Conservation (phyloP, 2,329 filamentous ascomycete genomes). For the Botrytis pseudocinerea region DNA sequence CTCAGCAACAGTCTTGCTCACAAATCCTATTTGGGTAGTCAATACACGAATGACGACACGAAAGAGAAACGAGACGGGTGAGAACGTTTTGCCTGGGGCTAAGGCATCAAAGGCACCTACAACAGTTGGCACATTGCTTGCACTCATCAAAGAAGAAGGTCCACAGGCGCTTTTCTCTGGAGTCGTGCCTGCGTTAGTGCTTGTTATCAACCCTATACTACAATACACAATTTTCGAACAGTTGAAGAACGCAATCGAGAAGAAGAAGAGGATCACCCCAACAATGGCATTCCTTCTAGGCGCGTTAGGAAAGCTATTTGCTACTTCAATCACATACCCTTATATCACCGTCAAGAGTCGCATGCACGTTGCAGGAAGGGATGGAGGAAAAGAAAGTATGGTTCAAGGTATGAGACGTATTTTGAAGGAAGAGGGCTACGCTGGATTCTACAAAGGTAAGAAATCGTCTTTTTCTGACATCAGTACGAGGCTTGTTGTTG, state of each 20-base stretch:
- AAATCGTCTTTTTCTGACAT: slow-evolving; percentile 34
- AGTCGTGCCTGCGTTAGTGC: slow-evolving; percentile 85
- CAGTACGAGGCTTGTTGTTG: slow-evolving; percentile 24
- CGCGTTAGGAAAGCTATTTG: slow-evolving; percentile 90
- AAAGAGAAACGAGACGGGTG: slow-evolving; percentile 55
- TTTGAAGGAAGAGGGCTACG: slow-evolving; percentile 85
- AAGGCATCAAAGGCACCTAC: slow-evolving; percentile 58
- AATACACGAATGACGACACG: slow-evolving; percentile 98
- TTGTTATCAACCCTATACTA: slow-evolving; percentile 97
- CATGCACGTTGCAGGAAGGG: slow-evolving; percentile 85
- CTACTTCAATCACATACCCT: slow-evolving; percentile 91
- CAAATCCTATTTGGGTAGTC: slow-evolving; percentile 98
- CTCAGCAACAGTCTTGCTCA: slow-evolving; percentile 89
- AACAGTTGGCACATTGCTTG: slow-evolving; percentile 78
- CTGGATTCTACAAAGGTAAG: slow-evolving; percentile 86
- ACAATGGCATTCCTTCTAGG: slow-evolving; percentile 88
- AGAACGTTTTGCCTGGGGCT: slow-evolving; percentile 47
- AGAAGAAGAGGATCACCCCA: slow-evolving; percentile 71
- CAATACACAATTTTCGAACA: slow-evolving; percentile 99
- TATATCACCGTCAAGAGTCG: slow-evolving; percentile 99
- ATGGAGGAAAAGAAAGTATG: slow-evolving; percentile 78
- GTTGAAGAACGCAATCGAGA: slow-evolving; percentile 88
- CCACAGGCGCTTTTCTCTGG: slow-evolving; percentile 84
- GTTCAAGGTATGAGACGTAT: slow-evolving; percentile 75
- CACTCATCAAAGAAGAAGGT: slow-evolving; percentile 81